Conservation (phyloP, 2,329 filamentous ascomycete genomes). For the Phoma sp. region DNA sequence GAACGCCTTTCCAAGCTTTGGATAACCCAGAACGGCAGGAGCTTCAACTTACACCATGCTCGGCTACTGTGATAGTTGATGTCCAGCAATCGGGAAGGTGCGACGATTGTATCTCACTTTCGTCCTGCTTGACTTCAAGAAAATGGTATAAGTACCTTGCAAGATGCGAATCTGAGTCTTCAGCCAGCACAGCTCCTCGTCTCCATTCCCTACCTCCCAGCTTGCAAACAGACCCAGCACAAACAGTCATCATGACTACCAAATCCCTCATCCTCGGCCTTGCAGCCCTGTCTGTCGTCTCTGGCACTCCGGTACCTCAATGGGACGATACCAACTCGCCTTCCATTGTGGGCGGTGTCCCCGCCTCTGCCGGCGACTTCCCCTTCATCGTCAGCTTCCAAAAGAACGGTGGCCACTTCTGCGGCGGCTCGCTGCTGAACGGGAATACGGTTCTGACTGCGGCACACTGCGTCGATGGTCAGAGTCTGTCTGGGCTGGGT, state of each 20-base stretch:
- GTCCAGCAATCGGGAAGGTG: conserved; percentile 1
- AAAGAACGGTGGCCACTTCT: conserved; percentile 28
- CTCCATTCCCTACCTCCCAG: neutral
- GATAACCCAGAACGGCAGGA: neutral
- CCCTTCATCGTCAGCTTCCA: conserved; percentile 38
- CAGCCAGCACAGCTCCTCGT: neutral
- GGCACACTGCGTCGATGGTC: conserved; percentile 32
- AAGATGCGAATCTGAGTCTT: neutral
- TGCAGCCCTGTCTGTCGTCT: conserved; percentile 25
- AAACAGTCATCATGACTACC: conserved; percentile 22
- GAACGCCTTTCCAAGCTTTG: conserved; percentile 3
- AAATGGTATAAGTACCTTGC: neutral
- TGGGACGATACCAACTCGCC: conserved; percentile 8
- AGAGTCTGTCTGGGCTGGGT: conserved; percentile 20
- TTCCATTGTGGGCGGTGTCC: conserved; percentile 33
- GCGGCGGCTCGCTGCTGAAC: conserved; percentile 36
- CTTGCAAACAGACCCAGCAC: neutral
- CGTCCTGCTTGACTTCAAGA: too few species aligned
- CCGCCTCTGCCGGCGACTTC: conserved; percentile 33
- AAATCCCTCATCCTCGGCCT: conserved; percentile 27
- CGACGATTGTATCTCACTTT: neutral
- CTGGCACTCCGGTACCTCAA: conserved; percentile 32
- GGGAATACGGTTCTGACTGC: conserved; percentile 37
- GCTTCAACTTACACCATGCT: neutral
- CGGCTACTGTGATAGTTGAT: neutral